Evolutionary conservation across 176 grass and related monocot genomes (phyloP), one percentile per base, ranked within the genome.

Genomic region (Dendrocalamus sinicus): DNA sequence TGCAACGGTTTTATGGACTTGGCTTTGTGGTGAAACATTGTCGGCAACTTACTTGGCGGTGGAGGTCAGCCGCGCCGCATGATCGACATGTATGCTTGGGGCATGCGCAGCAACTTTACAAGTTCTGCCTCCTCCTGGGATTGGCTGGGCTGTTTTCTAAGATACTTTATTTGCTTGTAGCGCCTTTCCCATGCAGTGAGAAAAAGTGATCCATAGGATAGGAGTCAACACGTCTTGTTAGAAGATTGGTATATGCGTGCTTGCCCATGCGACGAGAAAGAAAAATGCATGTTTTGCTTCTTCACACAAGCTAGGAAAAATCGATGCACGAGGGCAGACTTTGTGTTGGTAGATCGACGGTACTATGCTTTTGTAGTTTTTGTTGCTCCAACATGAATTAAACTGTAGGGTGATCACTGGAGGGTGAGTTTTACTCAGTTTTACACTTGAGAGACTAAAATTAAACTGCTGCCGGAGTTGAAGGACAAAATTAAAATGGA

Each of bases 21-120:
- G n/a, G n/a, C n/a, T n/a, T n/a, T n/a, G n/a, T n/a, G n/a, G n/a
- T n/a, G n/a, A n/a, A n/a, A n/a, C n/a, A n/a, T n/a, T n/a, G n/a
- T n/a, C n/a, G n/a, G n/a, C n/a, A n/a, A n/a, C n/a, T n/a, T n/a
- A n/a, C n/a, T n/a, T n/a, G n/a, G n/a, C n/a, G n/a, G n/a, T n/a
- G n/a, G n/a, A n/a, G n/a, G n/a, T n/a, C n/a, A n/a, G n/a, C n/a
- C n/a, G n/a, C n/a, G n/a, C n/a, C n/a, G n/a, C 50, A 52, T 52
- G 50, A 17, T 53, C 51, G 14, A 79, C 77, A 44, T 79, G 60
- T 26, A 79, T 65, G 76, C 77, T 57, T 57, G 30, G 30, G 30
- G 30, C 28, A 30, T 30, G 28, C 28, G 41, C 41, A 43, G 0
- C 41, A 43, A 43, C 41, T 43, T 41, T 41, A 7, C 7, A 41